Base-by-base conservation (phyloP, 495 filamentous ascomycete genomes). In the Penicillium cinerascens region DNA sequence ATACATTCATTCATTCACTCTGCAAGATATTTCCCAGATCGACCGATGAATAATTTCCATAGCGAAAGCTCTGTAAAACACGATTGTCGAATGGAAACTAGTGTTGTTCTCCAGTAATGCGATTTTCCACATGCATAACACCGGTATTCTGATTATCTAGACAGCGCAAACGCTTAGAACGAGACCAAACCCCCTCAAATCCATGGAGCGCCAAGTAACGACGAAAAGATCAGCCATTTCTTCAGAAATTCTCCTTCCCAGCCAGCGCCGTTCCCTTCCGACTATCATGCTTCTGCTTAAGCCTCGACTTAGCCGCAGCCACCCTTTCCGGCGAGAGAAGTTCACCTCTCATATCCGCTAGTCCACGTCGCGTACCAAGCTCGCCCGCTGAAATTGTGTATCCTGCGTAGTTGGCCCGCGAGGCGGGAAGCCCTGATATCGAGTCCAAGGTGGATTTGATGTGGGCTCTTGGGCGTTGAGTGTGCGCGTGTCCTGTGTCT, bases 231-330 rank as follows among this genome's bases (percentile, higher is more conserved):
- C 22, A 18, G 21, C 39, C 38, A 20, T 29, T 40, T 6, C 29
- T 10, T 20, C 25, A 49, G 6, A 49, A 26, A 51, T 70, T 72
- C 50, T 68, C 66, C 51, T 67, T 69, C 35, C 70, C 69, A 27
- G 58, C 9, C 11, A 33, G 50, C 23, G 63, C 55, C 53, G 52
- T 65, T 18, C 21, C 29, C 44, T 61, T 65, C 47, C 64, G 69
- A 46, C 66, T 74, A 41, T 74, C 66, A 13, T 67, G 64, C 55
- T 73, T 82, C 61, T 76, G 74, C 61, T 82, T 79, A 11, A 89
- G 67, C 25, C 87, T 73, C 23, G 81, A 83, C 55, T 80, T 76
- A 3, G 87, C 87, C 6, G 85, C 86, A 15, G 80, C 77, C 25
- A 70, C 67, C 29, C 86, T 76, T 11, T 87, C 83, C 2, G 81